Evolutionary conservation across 345 rosid species (phyloP), one percentile per base, ranked within the genome.

Genomic region (Sisymbrium altissimum): DNA sequence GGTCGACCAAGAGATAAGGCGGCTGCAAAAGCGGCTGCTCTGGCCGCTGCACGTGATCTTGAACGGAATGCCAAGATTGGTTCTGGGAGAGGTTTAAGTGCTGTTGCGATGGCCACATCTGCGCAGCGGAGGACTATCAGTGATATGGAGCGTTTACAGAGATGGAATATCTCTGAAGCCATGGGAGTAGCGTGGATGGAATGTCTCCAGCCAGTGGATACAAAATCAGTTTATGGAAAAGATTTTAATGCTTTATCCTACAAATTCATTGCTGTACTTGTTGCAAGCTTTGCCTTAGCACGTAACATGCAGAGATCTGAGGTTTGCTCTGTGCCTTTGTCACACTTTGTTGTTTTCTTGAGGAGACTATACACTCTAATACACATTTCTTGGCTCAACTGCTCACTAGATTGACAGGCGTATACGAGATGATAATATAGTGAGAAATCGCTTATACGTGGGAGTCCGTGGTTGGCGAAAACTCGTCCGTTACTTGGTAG

Each of bases 71-170:
- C 97, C 45, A 95, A 95, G 82, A 95, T 95, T 81, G 99, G 99
- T 76, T 87, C 99, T 54, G 97, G 97, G 70, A 90, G 99, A 84
- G 99, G 99, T 68, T 89, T 95, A 70, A 90, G 93, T 83, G 97
- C 99, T 44, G 91, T 92, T 79, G 99, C 99, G 23, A 92, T 92
- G 99, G 99, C 98, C 62, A 95, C 99, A 52, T 95, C 99, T 73
- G 84, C 91, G 1, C 96, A 92, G 74, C 83, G 98, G 65, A 85
- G 99, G 72, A 88, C 78, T 83, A 81, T 82, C 17, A 81, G 90
- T 81, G 99, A 95, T 80, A 77, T 73, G 83, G 99, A 86, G 79
- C 97, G 99, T 62, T 96, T 92, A 71, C 81, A 71, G 62, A 86
- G 96, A 83, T 95, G 99, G 99, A 95, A 78, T 84, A 78, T 64